Evolutionary conservation across 2,329 filamentous ascomycete genomes (phyloP), one percentile per base, ranked within the genome.

Genomic region (Erysiphe neolycopersici): DNA sequence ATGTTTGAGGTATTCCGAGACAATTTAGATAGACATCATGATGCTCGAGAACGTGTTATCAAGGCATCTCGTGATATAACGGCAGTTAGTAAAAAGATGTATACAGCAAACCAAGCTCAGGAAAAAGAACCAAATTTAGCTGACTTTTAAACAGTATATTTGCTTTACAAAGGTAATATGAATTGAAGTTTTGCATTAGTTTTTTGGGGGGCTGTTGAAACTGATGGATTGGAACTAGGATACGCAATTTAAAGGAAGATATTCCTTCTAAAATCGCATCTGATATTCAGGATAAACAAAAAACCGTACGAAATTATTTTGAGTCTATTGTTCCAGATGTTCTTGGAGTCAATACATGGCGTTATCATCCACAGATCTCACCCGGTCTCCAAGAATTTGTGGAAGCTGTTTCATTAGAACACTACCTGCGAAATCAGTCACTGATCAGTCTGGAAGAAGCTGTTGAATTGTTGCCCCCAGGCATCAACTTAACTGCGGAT

Each of bases 41-140:
- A 95, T 60, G 76, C 89, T 14, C 71, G 84, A 45, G 85, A 94
- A 62, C 73, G 79, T 43, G 74, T 93, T 51, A 80, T 91, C 56
- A 98, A 95, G 64, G 78, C 76, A 2, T 91, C 82, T 9, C 68
- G 87, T 48, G 89, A 98, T 59, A 80, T 98, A 46, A 98, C 89
- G 6, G 84, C 83, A 0, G 66, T 84, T 44, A 93, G 83, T 61
- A 98, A 98, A 67, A 98, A 95, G 64, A 91, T 95, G 84, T 92
- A 61, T 62, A 67, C 51, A 14, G 33, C n/a, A 9, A 6, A 17
- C 3, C 9, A 11, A 31, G 5, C n/a, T n/a, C 4, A 32, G 13
- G 6, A 2, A 4, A 17, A 32, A n/a, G 5, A 32, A 16, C 19
- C 5, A 36, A 26, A 9, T 17, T 14, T 10, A 41, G 46, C 53